Base-by-base conservation (phyloP, 176 grass and related monocot species). In the Puya raimondii region DNA sequence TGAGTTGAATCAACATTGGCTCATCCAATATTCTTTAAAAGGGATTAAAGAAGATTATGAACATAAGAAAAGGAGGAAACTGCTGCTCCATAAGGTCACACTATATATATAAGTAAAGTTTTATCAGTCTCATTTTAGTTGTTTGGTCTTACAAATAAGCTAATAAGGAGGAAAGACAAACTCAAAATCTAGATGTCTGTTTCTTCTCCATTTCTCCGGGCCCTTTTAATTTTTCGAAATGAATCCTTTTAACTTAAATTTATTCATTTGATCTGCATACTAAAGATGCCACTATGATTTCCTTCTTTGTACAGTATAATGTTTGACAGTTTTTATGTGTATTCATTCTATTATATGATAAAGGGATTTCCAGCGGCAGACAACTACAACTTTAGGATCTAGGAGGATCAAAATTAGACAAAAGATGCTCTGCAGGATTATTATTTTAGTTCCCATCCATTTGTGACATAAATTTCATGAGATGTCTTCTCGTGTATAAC, bases 401-500 rank as follows among this genome's bases (percentile, higher is more conserved):
- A n/a, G 8, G 15, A 59, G 54, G 16, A 56, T 17, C 5, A 17
- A 8, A 59, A 59, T 59, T 59, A 21, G 54, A 18, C 33, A 42
- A 6, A 59, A 18, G 0, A 59, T 20, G 54, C 10, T 15, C 14
- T 17, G 15, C n/a, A 15, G 15, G 54, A 59, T 17, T 10, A 59
- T 59, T 17, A 12, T 59, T 59, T 59, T 1, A 17, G n/a, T 1
- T 59, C 20, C n/a, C 54, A 59, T 59, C 71, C 47, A 52, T 64
- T 64, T 50, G 20, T 42, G 0, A 10, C 67, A 67, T 11, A n/a
- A 61, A 51, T 18, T 83, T 33, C 33, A 49, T 58, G 47, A 25
- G 54, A 16, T 58, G 23, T 49, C 4, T 79, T 78, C 63, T 68
- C 27, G 49, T 75, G 51, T 12, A 20, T 64, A 23, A 79, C 80